Conservation (phyloP, 495 filamentous ascomycete species). For the Hyaloscypha variabilis region DNA sequence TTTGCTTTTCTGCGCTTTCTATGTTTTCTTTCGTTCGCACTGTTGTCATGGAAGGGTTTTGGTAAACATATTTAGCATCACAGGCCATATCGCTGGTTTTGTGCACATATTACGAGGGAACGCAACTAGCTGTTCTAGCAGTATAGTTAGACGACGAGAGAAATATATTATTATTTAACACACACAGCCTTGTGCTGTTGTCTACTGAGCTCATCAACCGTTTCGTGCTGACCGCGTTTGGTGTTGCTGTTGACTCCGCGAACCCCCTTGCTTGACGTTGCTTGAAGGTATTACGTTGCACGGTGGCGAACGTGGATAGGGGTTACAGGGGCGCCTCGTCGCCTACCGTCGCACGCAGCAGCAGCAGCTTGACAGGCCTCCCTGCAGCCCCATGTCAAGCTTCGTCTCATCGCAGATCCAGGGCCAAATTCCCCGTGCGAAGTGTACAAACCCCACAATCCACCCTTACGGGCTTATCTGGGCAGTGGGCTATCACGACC, state of each 20-base stretch:
- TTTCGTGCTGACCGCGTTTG: not conserved
- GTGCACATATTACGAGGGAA: not conserved
- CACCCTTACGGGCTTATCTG: not conserved
- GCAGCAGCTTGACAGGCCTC: not conserved
- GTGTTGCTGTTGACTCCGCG: not conserved
- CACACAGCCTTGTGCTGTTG: not conserved
- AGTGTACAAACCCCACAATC: not conserved
- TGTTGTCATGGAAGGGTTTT: not conserved
- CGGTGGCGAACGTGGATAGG: not conserved
- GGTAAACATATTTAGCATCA: not conserved
- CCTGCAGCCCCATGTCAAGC: not conserved
- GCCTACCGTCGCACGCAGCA: not conserved
- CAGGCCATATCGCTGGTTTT: not conserved
- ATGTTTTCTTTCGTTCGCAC: not conserved
- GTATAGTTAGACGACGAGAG: not conserved
- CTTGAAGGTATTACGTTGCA: not conserved
- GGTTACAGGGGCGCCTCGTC: not conserved
- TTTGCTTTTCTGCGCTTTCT: not conserved
- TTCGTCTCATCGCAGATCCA: not conserved
- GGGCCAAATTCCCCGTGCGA: not conserved
- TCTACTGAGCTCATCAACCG: too few species aligned
- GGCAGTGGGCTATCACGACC: not conserved
- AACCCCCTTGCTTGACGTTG: not conserved
- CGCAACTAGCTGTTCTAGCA: not conserved
- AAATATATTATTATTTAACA: not conserved